These are phyloP conservation scores for Petunia axillaris DNA, from an alignment of 257 asterid genomes.

Conservation along the genomic window DNA sequence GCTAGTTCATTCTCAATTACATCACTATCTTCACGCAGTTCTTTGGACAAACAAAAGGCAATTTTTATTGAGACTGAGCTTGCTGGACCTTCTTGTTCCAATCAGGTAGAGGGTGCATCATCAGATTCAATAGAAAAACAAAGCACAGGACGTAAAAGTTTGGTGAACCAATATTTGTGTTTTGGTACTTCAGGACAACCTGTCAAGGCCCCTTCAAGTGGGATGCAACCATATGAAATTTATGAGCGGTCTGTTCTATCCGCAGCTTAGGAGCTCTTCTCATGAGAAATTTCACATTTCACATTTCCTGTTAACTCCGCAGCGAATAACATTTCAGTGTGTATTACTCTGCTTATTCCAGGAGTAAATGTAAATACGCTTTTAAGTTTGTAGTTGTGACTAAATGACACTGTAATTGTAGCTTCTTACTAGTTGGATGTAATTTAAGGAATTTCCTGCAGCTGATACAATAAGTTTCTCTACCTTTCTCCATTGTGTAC, in stretches of 20 bases:
- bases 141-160: constrained; percentile 43
- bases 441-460: constrained; percentile 7
- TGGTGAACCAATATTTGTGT: constrained; percentile 68
- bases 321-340: constrained; percentile 16
- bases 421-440: not conserved
- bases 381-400: constrained; percentile 10
- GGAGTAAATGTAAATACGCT: constrained; percentile 16
- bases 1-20: constrained; percentile 74
- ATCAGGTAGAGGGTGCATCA: not conserved
- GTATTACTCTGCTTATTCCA: not conserved
- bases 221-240: constrained; percentile 51
- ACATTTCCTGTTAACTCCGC: not conserved
- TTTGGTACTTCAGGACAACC: constrained; percentile 56
- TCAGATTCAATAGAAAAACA: constrained; percentile 38
- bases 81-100: constrained; percentile 44
- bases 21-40: constrained; percentile 65
- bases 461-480: not conserved
- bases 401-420: not conserved
- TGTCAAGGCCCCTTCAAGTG: constrained; percentile 31
- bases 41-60: constrained; percentile 54
- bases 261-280: constrained; percentile 38
- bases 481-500: not conserved
- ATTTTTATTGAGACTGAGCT: constrained; percentile 14
- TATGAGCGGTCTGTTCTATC: constrained; percentile 58
- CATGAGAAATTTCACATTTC: not conserved